Evolutionary conservation across 129 eudicot species (phyloP).

Genomic region (Gnaphalium uliginosum): DNA sequence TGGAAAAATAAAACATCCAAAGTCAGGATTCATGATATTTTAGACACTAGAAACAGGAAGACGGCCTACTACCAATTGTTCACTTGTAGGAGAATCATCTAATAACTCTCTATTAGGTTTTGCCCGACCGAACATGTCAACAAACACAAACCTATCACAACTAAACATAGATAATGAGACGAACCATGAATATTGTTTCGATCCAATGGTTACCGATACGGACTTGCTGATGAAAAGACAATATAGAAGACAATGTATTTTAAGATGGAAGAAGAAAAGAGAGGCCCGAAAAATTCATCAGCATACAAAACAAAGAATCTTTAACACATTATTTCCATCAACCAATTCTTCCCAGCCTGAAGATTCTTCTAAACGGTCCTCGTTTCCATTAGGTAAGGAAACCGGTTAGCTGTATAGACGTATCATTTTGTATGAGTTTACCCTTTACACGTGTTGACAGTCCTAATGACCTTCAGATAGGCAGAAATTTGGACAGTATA

Average conservation of each 20-base stretch:
- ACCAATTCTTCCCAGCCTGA: not conserved
- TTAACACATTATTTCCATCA: not conserved
- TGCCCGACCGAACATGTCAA: not conserved
- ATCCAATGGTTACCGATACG: not conserved
- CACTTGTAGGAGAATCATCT: not conserved
- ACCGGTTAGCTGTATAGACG: not conserved
- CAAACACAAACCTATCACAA: not conserved
- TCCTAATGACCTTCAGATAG: not conserved
- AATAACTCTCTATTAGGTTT: not conserved
- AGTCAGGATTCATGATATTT: not conserved
- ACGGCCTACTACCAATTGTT: not conserved
- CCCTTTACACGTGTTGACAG: not conserved
- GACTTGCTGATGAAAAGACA: not conserved
- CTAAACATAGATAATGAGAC: not conserved
- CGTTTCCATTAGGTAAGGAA: not conserved
- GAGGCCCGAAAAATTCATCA: not conserved
- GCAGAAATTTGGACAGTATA: not conserved
- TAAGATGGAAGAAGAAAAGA: not conserved
- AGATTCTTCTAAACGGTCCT: not conserved
- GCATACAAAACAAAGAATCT: not conserved
- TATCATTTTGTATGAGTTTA: not conserved
- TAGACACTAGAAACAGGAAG: not conserved
- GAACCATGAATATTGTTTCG: not conserved
- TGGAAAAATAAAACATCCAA: not conserved
- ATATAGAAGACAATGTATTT: not conserved